Evolutionary conservation across 805 yeast species (phyloP), one percentile per base, ranked within the genome.

Genomic region (Cyberlindnera mississippiensis): DNA sequence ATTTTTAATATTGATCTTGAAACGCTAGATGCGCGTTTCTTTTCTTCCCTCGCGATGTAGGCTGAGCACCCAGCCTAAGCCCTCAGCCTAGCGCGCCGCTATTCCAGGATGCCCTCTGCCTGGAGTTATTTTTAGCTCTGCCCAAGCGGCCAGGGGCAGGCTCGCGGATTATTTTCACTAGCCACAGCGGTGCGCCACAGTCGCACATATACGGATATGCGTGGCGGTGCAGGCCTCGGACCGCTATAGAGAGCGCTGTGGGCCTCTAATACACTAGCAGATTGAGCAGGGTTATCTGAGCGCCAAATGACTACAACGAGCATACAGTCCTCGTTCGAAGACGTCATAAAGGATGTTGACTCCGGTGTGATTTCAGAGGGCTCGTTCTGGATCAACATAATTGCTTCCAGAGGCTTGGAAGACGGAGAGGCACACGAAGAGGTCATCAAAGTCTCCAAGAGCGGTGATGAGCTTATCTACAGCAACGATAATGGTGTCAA

Each of bases 311-410:
- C 24, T 6, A 35, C 45, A n/a, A 61, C 51, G 3, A 46, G 42
- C 14, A 29, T 75, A 4, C 82, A 78, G 56, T 62, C 69, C 4
- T 57, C 71, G 7, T 73, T 75, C 42, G 51, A 55, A 19, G 76
- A 71, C 2, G 73, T 69, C 7, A 59, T 75, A 13, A 35, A 49
- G 0, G 80, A 73, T 38, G 68, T 66, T 0, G 40, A 39, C 15
- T 13, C 37, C 0, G 67, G 63, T 0, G 43, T 20, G 2, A 37
- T 48, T 0, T 36, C 28, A 0, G 42, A 53, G 22, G 76, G 66
- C 14, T 38, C 46, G 13, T 72, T 76, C 51, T 78, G 78, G 73
- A 54, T 76, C 14, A 69, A 66, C 39, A 20, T 55, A 27, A 36
- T 47, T n/a, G 33, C 45, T 2, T 13, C 30, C 4, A 42, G 60